Base-by-base conservation (phyloP, 2,329 filamentous ascomycete species). In the Exophiala viscosa region DNA sequence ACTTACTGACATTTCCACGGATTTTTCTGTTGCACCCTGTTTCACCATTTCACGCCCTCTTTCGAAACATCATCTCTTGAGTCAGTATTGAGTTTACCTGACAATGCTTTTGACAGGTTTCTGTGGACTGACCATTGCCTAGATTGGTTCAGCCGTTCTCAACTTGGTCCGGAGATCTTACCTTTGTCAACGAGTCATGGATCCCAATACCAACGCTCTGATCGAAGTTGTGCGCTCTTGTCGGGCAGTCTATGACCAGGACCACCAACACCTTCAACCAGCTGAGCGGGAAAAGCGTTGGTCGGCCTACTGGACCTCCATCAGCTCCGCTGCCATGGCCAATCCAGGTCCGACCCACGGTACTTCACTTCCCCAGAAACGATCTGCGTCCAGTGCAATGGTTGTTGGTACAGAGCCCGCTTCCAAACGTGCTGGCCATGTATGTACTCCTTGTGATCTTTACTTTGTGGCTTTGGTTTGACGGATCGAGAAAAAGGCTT, bases 321-420 rank as follows among this genome's bases (percentile, higher is more conserved):
- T 54, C 41, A 46, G 51, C 36, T 18, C 47, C 23, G 23, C 23
- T 28, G 44, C 51, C 17, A 48, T 55, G 34, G 55, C 36, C 35
- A 36, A 36, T 17, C 54, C 52, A 10, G 38, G 35, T 10, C 34
- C 52, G 17, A 45, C 44, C 11, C 45, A 23, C 47, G 53, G 53
- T n/a, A 33, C 53, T 14, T 54, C 53, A 15, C 31, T 56, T 48
- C 59, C 60, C 48, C 51, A 52, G 45, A 63, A 62, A 48, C 57
- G 58, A 50, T 45, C 48, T 42, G 43, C 56, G 32, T 57, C 59
- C 39, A 47, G 14, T 45, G 39, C 45, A 60, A 51, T 54, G 60
- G 62, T 48, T 51, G 67, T 52, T 67, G 66, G 61, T 65, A 67
- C 62, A 68, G 71, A 63, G 71, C 73, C 69, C 67, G 68, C 58